phyloP scores from a whole-genome alignment of 805 yeast genomes.

The Yarrowia keelungensis region DNA sequence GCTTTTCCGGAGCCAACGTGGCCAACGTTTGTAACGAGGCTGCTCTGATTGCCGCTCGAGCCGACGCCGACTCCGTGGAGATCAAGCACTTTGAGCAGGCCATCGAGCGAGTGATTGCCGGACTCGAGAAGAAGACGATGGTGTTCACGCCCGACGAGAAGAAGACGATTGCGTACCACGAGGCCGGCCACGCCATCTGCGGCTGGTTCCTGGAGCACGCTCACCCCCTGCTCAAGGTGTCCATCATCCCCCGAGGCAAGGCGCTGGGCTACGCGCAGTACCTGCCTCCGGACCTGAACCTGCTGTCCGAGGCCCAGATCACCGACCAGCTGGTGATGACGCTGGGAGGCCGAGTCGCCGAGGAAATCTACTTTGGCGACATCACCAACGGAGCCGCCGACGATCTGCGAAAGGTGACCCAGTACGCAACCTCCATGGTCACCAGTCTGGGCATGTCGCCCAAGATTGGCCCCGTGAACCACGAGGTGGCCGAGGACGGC shows the following conservation, averaged over 20 bases:
- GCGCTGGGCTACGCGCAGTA: conserved; percentile 98
- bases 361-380: conserved; percentile 88
- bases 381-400: conserved; percentile 97
- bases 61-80: conserved; percentile 70
- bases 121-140: conserved; percentile 88
- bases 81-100: conserved; percentile 91
- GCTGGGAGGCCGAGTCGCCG: conserved; percentile 95
- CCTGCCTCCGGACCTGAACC: conserved; percentile 88
- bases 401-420: conserved; percentile 94
- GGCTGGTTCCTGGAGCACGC: conserved; percentile 95
- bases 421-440: conserved; percentile 93
- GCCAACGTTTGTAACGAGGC: conserved; percentile 98
- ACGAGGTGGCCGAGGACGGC: conserved; percentile 70
- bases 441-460: conserved; percentile 89
- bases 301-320: conserved; percentile 77
- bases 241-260: conserved; percentile 96
- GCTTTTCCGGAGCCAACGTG: conserved; percentile 98
- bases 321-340: conserved; percentile 95
- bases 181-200: conserved; percentile 98
- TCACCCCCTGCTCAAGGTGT: conserved; percentile 92
- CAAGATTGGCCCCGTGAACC: conserved; percentile 82
- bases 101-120: conserved; percentile 96
- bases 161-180: conserved; percentile 92
- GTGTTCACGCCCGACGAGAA: conserved; percentile 86
- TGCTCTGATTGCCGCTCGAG: conserved; percentile 94